phyloP scores from a whole-genome alignment of 2,329 filamentous ascomycete species.

The Aspergillus glaucus region DNA sequence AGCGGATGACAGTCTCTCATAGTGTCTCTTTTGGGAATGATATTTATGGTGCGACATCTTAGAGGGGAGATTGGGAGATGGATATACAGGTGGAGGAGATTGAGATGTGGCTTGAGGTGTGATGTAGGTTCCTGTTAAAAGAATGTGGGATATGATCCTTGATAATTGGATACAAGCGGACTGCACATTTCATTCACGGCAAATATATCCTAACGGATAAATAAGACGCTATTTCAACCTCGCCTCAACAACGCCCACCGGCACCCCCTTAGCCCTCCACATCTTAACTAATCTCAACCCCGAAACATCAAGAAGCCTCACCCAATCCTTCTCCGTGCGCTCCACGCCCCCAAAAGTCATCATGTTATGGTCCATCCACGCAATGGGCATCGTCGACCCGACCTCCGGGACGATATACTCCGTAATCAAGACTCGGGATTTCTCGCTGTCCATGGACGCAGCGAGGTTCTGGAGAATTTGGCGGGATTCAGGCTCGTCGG shows the following conservation, averaged over 20 bases:
- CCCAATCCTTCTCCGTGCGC: slow-evolving; percentile 19
- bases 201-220: too few relatives aligned
- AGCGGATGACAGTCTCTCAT: not conserved
- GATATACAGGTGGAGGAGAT: not conserved
- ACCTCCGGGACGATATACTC: slow-evolving; percentile 22
- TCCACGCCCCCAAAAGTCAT: slow-evolving; percentile 22
- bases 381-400: slow-evolving; percentile 11
- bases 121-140: not conserved
- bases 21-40: not conserved
- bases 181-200: too few relatives aligned
- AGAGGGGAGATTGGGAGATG: not conserved
- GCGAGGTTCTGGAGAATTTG: slow-evolving; percentile 17
- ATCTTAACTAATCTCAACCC: slow-evolving; percentile 18
- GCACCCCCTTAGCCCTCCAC: slow-evolving; percentile 12
- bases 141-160: too few relatives aligned
- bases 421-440: slow-evolving; percentile 17
- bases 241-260: slow-evolving; percentile 19
- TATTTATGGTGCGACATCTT: not conserved
- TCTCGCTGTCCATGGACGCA: slow-evolving; percentile 14
- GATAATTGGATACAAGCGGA: too few relatives aligned
- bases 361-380: slow-evolving; percentile 19
- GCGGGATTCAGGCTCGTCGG: slow-evolving; percentile 6
- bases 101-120: not conserved
- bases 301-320: slow-evolving; percentile 15
- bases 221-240: slow-evolving; percentile 8